Conservation (phyloP, 495 filamentous ascomycete genomes). For the Penicillium angulare region DNA sequence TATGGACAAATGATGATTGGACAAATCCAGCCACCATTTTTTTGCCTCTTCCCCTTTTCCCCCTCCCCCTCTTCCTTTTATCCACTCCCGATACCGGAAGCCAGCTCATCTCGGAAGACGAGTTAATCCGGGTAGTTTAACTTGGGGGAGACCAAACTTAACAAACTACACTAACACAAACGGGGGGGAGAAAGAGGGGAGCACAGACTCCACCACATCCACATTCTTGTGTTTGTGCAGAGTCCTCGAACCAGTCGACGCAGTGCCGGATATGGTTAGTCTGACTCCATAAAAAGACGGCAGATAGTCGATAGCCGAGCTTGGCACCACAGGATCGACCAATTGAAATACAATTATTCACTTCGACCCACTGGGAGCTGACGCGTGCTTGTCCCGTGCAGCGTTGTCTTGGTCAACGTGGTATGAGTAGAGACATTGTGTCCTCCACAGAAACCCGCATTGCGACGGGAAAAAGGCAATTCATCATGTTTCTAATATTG, state of each 20-base stretch:
- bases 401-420: conserved; percentile 13
- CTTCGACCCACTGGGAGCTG: conserved; percentile 29
- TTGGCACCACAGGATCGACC: conserved; percentile 38
- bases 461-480: background rate
- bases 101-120: background rate
- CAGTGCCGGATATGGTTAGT: conserved; percentile 12
- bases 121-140: conserved; percentile 10
- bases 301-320: conserved; percentile 51
- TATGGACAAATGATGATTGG: conserved; percentile 11
- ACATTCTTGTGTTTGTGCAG: conserved; percentile 25
- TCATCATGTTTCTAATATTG: background rate
- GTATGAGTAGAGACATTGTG: conserved; percentile 6
- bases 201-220: conserved; percentile 7
- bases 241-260: conserved; percentile 1
- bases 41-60: background rate
- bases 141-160: background rate
- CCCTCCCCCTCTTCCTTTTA: background rate
- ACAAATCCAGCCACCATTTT: no score
- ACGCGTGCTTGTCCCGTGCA: conserved; percentile 40
- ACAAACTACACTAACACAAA: no score
- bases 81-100: conserved; percentile 24
- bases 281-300: conserved; percentile 28
- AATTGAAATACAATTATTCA: conserved; percentile 19
- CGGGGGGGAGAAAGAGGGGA: background rate
- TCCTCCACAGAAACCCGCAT: background rate